Base-by-base conservation (phyloP, 2,329 filamentous ascomycete genomes). In the Fusarium brachygibbosum region DNA sequence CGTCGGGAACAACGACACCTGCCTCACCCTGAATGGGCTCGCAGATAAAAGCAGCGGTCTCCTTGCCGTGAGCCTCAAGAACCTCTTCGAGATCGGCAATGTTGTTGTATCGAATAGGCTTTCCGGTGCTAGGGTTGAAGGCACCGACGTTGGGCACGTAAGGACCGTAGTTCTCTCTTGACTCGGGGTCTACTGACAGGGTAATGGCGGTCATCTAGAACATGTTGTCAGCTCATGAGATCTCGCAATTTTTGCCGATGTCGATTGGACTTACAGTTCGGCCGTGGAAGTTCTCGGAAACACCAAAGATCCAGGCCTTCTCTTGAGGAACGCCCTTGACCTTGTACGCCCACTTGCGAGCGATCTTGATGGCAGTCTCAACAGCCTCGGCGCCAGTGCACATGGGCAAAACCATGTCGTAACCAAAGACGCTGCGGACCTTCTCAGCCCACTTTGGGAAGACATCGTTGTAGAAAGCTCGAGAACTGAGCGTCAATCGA, bases 121-220 rank as follows among this genome's bases (percentile, higher is more conserved):
- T 64, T 28, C 69, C 69, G 28, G 68, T 71, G 31, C 28, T 42
- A 19, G 69, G 69, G 61, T 71, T 71, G 51, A 84, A 81, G 68
- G 93, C 91, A 55, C 95, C 93, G 65, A 98, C 90, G 73, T 92
- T 91, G 70, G 96, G 96, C 23, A 99, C 88, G 78, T 97, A 98
- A 19, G 96, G 96, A 12, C 96, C 96, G 79, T 99, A 99, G 85
- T 98, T 97, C 73, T 96, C 93, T 76, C 93, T 91, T 49, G 94
- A 98, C 81, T 99, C 96, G 32, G 94, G 93, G 79, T 99, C 96
- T 29, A 93, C 94, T 19, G 95, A 98, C 82, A 99, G 90, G 54
- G 95, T 97, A 72, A 99, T 94, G 49, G 96, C 96, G 19, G 93
- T 93, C 85, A 99, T 97, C 90, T 94, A 53, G 12, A 38, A 14